Evolutionary conservation across 495 filamentous ascomycete genomes (phyloP), one percentile per base, ranked within the genome.

Genomic region (Aspergillus mulundensis): DNA sequence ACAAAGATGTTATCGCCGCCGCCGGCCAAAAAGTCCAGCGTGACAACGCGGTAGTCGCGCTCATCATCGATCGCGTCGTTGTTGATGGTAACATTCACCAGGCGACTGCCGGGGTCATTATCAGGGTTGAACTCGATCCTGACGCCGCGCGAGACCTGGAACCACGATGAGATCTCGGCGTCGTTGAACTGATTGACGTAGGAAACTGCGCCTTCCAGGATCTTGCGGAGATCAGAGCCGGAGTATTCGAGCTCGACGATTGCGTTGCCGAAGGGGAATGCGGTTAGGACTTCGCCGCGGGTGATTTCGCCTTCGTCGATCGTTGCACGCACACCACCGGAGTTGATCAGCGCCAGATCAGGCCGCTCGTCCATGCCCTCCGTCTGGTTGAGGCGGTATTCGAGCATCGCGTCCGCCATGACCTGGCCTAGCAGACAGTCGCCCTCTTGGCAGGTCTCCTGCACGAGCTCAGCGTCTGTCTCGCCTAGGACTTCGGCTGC

Each of bases 221-320:
- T 14, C 18, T 28, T 50, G 18, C 47, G 47, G 7, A 50, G 47
- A 39, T 50, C 47, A 30, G n/a, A 25, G 3, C 47, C 47, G 10
- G 47, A 50, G 30, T 39, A 50, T 20, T 21, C 18, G 12, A 50
- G 47, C 32, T 50, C 30, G 32, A 50, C 47, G 23, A 50, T 50
- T 16, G 47, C 47, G 47, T 50, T 50, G 30, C 47, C 47, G 14
- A 50, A 50, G 32, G 47, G 47, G 47, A 50, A 50, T 21, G 47
- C 47, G 16, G 47, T 50, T 4, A 50, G 47, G 6, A 50, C 47
- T 21, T 50, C 47, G 4, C 47, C 47, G 10, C 47, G 47, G 16
- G 47, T 50, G 47, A 50, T 50, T 1, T 21, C 8, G 0, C 47
- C 47, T 19, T 11, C 47, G 20, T 50, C 21, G 18, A 50, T 50